phyloP scores from a whole-genome alignment of 257 asterid genomes.

The Ocimum tenuiflorum region DNA sequence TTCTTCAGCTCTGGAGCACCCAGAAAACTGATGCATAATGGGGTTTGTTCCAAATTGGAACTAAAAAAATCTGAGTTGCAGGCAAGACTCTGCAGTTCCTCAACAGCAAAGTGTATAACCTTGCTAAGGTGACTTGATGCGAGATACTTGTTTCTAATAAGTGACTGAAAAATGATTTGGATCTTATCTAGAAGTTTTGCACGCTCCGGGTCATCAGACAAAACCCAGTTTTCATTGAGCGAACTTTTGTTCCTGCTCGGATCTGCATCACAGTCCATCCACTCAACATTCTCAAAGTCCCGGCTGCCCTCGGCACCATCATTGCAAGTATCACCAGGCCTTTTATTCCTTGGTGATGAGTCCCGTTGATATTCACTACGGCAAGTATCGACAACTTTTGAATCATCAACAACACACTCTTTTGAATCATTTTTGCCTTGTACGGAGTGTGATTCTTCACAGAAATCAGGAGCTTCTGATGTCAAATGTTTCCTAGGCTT shows the following conservation, averaged over 20 bases:
- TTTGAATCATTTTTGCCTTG: conserved; percentile 42
- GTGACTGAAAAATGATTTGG: conserved; percentile 50
- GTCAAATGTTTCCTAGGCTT: conserved; percentile 43
- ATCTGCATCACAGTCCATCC: conserved; percentile 84
- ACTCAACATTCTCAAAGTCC: conserved; percentile 62
- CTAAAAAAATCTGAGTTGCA: conserved; percentile 63
- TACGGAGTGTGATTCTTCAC: conserved; percentile 37
- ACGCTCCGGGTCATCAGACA: conserved; percentile 79
- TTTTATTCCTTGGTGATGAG: conserved; percentile 49
- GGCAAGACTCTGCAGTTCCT: conserved; percentile 70
- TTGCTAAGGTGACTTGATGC: conserved; percentile 81
- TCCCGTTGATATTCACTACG: conserved; percentile 52
- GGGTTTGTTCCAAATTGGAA: conserved; percentile 59
- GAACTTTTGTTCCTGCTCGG: conserved; percentile 41
- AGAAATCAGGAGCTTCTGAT: conserved; percentile 34
- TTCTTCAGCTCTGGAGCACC: conserved; percentile 73
- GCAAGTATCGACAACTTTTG: conserved; percentile 59
- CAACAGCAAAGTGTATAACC: conserved; percentile 79
- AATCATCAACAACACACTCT: conserved; percentile 56
- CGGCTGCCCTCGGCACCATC: conserved; percentile 30
- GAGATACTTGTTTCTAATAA: conserved; percentile 59
- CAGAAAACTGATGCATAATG: conserved; percentile 74
- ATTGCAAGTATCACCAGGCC: conserved; percentile 33
- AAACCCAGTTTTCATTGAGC: conserved; percentile 58
- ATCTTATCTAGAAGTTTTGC: conserved; percentile 76